Base-by-base conservation (phyloP, 805 yeast genomes). In the Barnettozyma siamensis region DNA sequence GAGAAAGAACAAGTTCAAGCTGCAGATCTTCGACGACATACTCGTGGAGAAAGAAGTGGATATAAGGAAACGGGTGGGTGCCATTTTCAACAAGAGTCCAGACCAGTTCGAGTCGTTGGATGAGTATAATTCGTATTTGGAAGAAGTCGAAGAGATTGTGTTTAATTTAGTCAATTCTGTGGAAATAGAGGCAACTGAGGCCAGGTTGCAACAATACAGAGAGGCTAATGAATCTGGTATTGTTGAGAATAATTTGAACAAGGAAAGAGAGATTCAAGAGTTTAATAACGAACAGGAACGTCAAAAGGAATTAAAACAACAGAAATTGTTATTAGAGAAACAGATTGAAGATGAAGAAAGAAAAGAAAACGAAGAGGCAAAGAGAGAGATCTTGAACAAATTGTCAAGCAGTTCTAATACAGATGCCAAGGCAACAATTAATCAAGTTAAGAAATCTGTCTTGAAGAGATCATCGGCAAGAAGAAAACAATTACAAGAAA, bases 11-110 rank as follows among this genome's bases (percentile, higher is more conserved):
- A 78, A 79, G 65, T 93, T 93, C 69, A 94, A 93, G 66, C 74
- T 86, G 31, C 99, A 93, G 65, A 75, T 88, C 3, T 93, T 93
- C 58, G 97, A 91, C 51, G 97, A 93, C 62, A 75, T 93, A 31
- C 70, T 63, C 7, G 95, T 93, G 3, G 99, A 93, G 61, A 75
- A 83, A 47, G 99, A 93, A 58, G 88, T 94, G 30, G 98, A 93
- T 61, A 78, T 89, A 16, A 73, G 99, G 38, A 82, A 80, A 53
- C 69, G 91, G 42, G 88, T 93, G 10, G 69, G 74, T 51, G 71
- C 72, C 41, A 81, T 89, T 8, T 89, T 83, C 65, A 93, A 93
- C 63, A 84, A 86, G 60, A 78, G 83, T 3, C 76, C 78, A 49
- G 79, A 78, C 31, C 94, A 88, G 51, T 93, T 93, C 55, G 66